Percentiles rank a stretch among this genome's conserved stretches.
Evolutionary conservation across 768 basidiomycete species (phyloP).

Genomic region (Arthromyces matolae): DNA sequence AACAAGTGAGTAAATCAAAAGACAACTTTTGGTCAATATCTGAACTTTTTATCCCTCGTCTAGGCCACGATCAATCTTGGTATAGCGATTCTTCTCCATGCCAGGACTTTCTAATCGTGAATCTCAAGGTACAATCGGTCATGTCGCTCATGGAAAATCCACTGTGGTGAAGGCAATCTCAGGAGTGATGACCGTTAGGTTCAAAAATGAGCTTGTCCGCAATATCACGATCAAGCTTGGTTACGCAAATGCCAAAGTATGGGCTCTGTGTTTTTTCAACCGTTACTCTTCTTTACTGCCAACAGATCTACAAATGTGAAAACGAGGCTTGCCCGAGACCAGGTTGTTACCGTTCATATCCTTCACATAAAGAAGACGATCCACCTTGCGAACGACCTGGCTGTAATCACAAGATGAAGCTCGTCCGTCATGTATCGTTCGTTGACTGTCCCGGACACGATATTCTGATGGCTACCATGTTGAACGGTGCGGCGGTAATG

Average conservation of each 20-base stretch:
- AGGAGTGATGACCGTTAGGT: slow-evolving; percentile 95
- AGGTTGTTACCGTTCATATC: slow-evolving; percentile 91
- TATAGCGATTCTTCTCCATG: slow-evolving; percentile 25
- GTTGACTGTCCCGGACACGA: slow-evolving; percentile 98
- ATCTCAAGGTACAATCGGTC: slow-evolving; percentile 85
- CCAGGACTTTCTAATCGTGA: slow-evolving; percentile 10
- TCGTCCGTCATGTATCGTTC: slow-evolving; percentile 96
- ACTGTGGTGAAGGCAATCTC: slow-evolving; percentile 99
- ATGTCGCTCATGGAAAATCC: slow-evolving; percentile 97
- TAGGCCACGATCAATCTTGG: slow-evolving; percentile 97
- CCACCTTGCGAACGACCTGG: slow-evolving; percentile 93
- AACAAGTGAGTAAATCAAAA: slow-evolving; percentile 57
- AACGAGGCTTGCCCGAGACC: slow-evolving; percentile 91
- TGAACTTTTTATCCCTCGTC: no score
- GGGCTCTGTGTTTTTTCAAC: slow-evolving; percentile 23
- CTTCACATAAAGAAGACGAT: slow-evolving; percentile 89
- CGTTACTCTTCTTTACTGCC: slow-evolving; percentile 12
- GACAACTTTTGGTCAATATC: no score
- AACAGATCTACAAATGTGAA: slow-evolving; percentile 96
- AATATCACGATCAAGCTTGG: slow-evolving; percentile 97
- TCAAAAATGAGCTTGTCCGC: no score
- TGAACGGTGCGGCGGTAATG: slow-evolving; percentile 99
- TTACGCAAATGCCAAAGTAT: slow-evolving; percentile 97
- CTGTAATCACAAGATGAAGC: slow-evolving; percentile 86
- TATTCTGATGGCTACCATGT: slow-evolving; percentile 99